phyloP scores from a whole-genome alignment of 78 protist species.

The Dictyostelium purpureum region DNA sequence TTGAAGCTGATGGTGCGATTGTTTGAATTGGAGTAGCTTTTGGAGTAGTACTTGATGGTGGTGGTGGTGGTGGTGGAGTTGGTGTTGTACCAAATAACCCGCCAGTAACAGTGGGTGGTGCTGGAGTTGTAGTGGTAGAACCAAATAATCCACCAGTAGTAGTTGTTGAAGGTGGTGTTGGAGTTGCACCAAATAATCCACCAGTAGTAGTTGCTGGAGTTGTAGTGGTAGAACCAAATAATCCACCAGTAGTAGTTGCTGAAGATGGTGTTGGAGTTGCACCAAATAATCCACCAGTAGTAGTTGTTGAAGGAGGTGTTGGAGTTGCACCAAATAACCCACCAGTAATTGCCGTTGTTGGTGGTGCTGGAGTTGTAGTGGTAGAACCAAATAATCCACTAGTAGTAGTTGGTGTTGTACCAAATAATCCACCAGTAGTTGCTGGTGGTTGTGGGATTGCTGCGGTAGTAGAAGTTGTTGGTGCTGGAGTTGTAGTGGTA shows the following conservation, averaged over 20 bases:
- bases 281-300: background rate
- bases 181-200: background rate
- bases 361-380: background rate
- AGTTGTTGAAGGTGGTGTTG: background rate
- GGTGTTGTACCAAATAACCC: background rate
- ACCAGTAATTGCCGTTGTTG: background rate
- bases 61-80: background rate
- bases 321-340: background rate
- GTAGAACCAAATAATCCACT: background rate
- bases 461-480: background rate
- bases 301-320: background rate
- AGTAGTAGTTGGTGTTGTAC: background rate
- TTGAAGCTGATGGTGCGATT: background rate
- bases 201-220: background rate
- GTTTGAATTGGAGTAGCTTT: background rate
- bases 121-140: background rate
- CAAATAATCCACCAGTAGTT: background rate
- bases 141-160: background rate
- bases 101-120: background rate
- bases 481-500: background rate
- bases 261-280: background rate
- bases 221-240: background rate
- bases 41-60: background rate
- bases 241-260: background rate
- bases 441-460: background rate